Percentiles rank a stretch among this genome's conserved stretches.
Evolutionary conservation across 1,284 basidiomycete genomes (phyloP).

Genomic region (Sphaerobolus stellatus): DNA sequence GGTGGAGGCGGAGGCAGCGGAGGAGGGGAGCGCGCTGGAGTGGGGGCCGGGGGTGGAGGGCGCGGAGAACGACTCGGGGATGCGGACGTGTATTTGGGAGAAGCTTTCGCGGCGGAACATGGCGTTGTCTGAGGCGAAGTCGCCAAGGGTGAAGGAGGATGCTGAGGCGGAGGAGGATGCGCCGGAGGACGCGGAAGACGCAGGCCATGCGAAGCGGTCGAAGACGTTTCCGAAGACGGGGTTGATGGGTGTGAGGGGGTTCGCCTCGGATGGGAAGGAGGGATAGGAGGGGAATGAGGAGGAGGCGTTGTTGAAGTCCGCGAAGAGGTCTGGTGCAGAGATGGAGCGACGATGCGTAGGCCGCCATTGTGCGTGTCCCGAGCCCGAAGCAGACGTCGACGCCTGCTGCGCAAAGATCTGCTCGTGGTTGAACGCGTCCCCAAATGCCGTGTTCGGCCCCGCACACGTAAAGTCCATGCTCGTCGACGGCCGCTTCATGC

Average conservation of each 20-base stretch:
- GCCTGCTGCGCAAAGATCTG: background rate
- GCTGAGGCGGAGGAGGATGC: background rate
- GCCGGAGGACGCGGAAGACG: background rate
- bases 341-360: slow-evolving; percentile 8
- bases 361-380: slow-evolving; percentile 1
- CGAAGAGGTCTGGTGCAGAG: slow-evolving; percentile 3
- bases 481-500: slow-evolving; percentile 11
- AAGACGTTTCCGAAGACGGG: slow-evolving; percentile 9
- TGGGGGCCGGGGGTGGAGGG: background rate
- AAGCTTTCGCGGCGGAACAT: background rate
- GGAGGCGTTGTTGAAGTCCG: background rate
- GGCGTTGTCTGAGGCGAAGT: background rate
- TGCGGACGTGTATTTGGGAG: background rate
- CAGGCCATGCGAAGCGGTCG: slow-evolving; percentile 5
- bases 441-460: background rate
- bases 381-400: background rate
- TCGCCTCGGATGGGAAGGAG: background rate
- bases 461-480: slow-evolving; percentile 10
- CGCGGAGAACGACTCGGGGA: background rate
- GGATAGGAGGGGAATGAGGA: background rate
- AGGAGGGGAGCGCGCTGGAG: background rate
- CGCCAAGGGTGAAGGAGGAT: background rate
- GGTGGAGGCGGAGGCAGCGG: background rate
- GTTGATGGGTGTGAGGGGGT: slow-evolving; percentile 9
- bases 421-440: background rate